Evolutionary conservation across 805 yeast species (phyloP).

Genomic region (Wickerhamiella nectarea): DNA sequence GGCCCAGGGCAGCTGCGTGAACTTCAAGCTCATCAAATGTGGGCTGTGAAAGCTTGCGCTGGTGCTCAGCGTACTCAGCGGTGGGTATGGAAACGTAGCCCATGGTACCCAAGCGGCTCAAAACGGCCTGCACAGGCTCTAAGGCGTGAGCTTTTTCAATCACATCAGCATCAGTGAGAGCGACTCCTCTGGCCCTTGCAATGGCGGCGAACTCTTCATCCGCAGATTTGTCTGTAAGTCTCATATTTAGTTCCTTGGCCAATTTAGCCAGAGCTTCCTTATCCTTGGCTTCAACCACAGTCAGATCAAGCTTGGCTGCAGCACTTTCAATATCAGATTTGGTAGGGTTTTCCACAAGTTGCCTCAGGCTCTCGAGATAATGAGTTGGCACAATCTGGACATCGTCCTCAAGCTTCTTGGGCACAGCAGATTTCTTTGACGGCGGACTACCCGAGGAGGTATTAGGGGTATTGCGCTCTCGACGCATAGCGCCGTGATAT

Average conservation of each 20-base stretch:
- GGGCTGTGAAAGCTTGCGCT: no score
- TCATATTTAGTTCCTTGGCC: slow-evolving; percentile 23
- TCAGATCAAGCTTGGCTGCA: slow-evolving; percentile 21
- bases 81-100: no score
- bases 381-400: slow-evolving; percentile 23
- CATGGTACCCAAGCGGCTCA: no score
- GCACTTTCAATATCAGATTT: slow-evolving; percentile 19
- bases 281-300: slow-evolving; percentile 3
- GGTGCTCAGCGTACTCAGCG: no score
- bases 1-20: no score
- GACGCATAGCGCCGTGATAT: slow-evolving; percentile 21
- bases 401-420: slow-evolving; percentile 7
- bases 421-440: neutral
- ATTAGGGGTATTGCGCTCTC: neutral
- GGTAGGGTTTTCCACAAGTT: slow-evolving; percentile 24
- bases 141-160: neutral
- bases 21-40: neutral
- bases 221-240: slow-evolving; percentile 25
- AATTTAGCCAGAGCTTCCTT: slow-evolving; percentile 5
- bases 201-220: slow-evolving; percentile 20
- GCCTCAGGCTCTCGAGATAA: slow-evolving; percentile 22
- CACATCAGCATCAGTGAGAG: slow-evolving; percentile 7
- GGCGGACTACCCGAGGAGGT: neutral
- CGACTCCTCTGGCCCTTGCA: slow-evolving; percentile 20
- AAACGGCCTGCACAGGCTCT: no score